These are phyloP conservation scores for Royoungia palumana DNA, from an alignment of 768 basidiomycete species.

Conservation along the genomic window DNA sequence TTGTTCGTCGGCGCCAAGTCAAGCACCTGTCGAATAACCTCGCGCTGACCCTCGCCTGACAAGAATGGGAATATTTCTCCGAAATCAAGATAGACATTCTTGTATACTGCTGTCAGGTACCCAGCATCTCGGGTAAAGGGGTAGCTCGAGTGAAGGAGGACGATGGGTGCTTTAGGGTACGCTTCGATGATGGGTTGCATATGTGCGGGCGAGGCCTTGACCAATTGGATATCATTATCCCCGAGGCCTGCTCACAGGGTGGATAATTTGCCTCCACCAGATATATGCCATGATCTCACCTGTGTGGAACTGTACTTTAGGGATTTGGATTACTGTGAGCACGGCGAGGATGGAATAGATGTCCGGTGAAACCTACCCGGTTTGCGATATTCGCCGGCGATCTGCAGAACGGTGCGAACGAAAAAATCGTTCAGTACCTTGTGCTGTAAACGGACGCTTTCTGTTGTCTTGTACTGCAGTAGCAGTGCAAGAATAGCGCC, in stretches of 20 bases:
- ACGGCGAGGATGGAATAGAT: not conserved
- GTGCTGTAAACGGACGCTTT: conserved; percentile 50
- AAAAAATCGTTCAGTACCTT: conserved; percentile 67
- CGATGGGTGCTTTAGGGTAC: conserved; percentile 56
- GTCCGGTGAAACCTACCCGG: conserved; percentile 46
- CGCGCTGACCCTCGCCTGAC: conserved; percentile 58
- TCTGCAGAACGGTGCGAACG: conserved; percentile 50
- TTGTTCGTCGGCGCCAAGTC: conserved; percentile 77
- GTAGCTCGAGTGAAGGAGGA: conserved; percentile 75
- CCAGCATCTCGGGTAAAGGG: conserved; percentile 77
- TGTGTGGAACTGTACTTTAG: conserved; percentile 78
- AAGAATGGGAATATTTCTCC: conserved; percentile 75
- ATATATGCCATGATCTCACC: conserved; percentile 26
- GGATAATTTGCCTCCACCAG: not conserved
- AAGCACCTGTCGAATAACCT: conserved; percentile 57
- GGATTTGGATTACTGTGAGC: not conserved
- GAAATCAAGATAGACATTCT: conserved; percentile 76
- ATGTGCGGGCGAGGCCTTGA: conserved; percentile 57
- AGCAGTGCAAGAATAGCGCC: conserved; percentile 31
- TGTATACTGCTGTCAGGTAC: conserved; percentile 67
- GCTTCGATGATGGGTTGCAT: conserved; percentile 67
- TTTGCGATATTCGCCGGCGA: conserved; percentile 51
- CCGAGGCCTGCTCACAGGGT: conserved; percentile 46
- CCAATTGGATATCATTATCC: conserved; percentile 63
- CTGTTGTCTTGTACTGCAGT: conserved; percentile 34